Conservation (phyloP, 495 filamentous ascomycete species). For the Pseudevernia furfuracea region DNA sequence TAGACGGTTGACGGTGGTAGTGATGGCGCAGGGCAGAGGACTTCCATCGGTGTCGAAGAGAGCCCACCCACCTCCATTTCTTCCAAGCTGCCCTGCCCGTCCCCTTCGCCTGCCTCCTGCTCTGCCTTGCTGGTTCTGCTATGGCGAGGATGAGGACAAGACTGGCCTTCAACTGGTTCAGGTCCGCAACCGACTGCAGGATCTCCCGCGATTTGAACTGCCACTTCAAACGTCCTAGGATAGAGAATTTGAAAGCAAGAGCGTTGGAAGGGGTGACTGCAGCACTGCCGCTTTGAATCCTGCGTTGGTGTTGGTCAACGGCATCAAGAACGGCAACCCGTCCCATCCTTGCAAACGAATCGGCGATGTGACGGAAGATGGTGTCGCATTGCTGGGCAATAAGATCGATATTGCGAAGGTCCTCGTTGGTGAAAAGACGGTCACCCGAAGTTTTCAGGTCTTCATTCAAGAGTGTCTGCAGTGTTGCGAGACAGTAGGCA, state of each 20-base stretch:
- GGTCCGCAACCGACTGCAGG: neutral
- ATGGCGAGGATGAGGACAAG: neutral
- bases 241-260: neutral
- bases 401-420: neutral
- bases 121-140: neutral
- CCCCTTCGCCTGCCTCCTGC: neutral
- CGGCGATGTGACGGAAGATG: neutral
- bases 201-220: neutral
- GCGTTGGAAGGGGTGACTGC: neutral
- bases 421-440: neutral
- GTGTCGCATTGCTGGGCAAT: neutral
- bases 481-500: neutral
- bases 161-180: neutral
- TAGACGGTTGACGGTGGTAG: neutral
- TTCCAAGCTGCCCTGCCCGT: neutral
- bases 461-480: neutral
- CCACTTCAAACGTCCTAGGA: neutral
- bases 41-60: neutral
- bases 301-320: neutral
- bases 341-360: neutral
- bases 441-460: neutral
- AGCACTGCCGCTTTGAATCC: neutral
- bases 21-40: neutral
- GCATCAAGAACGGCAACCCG: neutral
- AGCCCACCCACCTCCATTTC: neutral